Evolutionary conservation across 2,329 filamentous ascomycete species (phyloP).

Genomic region (Fusarium pseudonygamai): DNA sequence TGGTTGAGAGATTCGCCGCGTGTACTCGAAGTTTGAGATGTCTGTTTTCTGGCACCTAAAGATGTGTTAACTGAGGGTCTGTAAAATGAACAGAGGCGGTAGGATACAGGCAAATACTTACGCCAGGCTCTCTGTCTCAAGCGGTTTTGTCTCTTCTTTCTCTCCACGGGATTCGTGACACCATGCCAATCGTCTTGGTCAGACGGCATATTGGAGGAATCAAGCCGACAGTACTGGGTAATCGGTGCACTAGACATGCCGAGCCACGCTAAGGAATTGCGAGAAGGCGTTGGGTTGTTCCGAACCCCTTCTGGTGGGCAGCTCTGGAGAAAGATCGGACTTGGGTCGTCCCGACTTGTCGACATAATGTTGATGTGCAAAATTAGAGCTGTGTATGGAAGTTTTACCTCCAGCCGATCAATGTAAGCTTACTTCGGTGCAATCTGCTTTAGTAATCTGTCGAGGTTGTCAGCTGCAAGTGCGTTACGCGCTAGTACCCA

Average conservation of each 20-base stretch:
- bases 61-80: neutral
- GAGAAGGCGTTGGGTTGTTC: neutral
- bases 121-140: neutral
- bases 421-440: neutral
- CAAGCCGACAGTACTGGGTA: neutral
- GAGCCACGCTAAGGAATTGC: neutral
- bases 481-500: neutral
- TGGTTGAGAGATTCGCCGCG: neutral
- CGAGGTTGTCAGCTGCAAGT: neutral
- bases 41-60: neutral
- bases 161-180: neutral
- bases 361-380: neutral
- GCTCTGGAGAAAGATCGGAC: neutral
- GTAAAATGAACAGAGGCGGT: neutral
- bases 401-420: neutral
- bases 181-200: neutral
- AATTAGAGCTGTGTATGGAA: neutral
- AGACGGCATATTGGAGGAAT: neutral
- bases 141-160: neutral
- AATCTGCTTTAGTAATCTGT: neutral
- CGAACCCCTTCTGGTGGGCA: neutral
- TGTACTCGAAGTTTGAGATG: neutral
- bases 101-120: neutral
- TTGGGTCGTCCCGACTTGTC: neutral
- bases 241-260: neutral